Evolutionary conservation across 2,329 filamentous ascomycete species (phyloP), one percentile per base, ranked within the genome.

Genomic region (Talaromyces funiculosus): DNA sequence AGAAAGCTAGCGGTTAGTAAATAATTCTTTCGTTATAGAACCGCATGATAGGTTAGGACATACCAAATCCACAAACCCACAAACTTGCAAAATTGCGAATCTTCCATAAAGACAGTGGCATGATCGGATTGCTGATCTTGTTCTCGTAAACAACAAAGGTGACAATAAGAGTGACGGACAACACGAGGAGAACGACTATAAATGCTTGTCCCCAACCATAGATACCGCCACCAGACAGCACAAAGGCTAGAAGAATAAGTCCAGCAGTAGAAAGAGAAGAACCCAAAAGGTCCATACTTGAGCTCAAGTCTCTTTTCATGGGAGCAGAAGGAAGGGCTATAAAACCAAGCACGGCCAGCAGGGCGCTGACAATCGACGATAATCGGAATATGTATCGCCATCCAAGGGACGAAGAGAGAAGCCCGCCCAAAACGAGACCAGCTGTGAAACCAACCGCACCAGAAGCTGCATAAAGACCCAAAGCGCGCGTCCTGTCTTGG

Each of bases 91-190:
- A 80, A 62, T 80, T 80, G 26, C 71, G 72, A 18, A 79, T 71
- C 53, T 76, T 79, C 77, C 77, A 80, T 7, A 80, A 62, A 0
- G 74, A 76, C 1, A 80, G 65, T 0, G 77, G 77, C 77, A 80
- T 80, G 58, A 80, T 75, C 1, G 77, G 77, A 54, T 79, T 78
- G 14, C 68, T 62, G 20, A 78, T 73, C 57, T 77, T 78, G 4
- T 26, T 45, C 12, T 45, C 42, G 10, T 45, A 45, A 6, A 45
- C 5, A 2, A 45, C 42, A 14, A 45, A 45, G 7, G 22, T 24
- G 10, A 45, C 20, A 16, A 45, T 20, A 16, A 26, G 42, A 24
- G 6, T n/a, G 8, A 45, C 20, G 8, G 42, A 24, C 22, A 45
- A 7, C 26, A 45, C 24, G 20, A 45, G 42, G 20, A 45, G 42